Evolutionary conservation across 116 monocot species (phyloP).

Genomic region (Phalaenopsis hybrid): DNA sequence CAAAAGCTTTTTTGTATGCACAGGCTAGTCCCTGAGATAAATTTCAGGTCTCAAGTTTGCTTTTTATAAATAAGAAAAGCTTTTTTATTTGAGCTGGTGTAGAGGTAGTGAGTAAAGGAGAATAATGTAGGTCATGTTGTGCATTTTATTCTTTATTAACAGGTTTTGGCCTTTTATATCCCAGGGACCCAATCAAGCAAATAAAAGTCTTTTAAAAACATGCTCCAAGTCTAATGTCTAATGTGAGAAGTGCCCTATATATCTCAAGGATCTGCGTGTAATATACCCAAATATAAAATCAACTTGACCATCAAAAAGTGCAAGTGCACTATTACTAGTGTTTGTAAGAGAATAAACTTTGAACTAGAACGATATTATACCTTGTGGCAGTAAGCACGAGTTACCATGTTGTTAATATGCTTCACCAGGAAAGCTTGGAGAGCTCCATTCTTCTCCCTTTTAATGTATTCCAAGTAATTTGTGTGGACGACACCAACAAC

Average conservation of each 20-base stretch:
- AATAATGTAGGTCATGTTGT: neutral
- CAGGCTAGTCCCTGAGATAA: too few species aligned
- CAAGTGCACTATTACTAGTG: neutral
- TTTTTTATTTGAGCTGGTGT: too few species aligned
- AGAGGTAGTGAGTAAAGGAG: too few species aligned
- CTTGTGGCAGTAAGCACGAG: constrained; percentile 87
- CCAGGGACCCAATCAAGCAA: neutral
- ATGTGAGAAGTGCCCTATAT: neutral
- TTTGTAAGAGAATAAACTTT: neutral
- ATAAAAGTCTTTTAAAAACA: neutral
- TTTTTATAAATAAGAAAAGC: too few species aligned
- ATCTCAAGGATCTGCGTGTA: neutral
- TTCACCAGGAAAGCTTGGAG: constrained; percentile 96
- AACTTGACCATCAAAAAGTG: neutral
- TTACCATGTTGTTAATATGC: constrained; percentile 87
- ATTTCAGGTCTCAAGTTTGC: too few species aligned
- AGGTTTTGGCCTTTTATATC: neutral
- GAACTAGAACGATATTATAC: constrained; percentile 19
- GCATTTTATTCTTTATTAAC: neutral
- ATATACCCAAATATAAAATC: neutral
- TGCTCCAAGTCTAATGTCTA: neutral
- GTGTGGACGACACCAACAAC: constrained; percentile 96
- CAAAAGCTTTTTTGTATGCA: too few species aligned
- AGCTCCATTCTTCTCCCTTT: constrained; percentile 91
- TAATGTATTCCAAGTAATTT: constrained; percentile 98